Evolutionary conservation across 331 rosid genomes (phyloP).

Genomic region (Arachis monticola): DNA sequence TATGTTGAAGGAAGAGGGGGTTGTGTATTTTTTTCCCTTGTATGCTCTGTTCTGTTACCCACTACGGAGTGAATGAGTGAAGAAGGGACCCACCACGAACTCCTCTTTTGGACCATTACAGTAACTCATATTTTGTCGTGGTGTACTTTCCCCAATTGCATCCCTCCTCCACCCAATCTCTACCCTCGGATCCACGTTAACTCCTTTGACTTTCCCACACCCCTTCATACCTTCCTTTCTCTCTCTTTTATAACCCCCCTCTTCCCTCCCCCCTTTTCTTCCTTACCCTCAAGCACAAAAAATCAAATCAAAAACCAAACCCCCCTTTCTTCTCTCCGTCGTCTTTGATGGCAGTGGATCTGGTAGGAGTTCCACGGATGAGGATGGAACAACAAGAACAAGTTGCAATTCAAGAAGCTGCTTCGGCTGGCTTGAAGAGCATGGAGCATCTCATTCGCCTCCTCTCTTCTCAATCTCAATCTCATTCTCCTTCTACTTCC

Average conservation of each 20-base stretch:
- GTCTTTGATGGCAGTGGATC: constrained; percentile 59
- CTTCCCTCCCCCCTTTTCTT: neutral
- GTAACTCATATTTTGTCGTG: constrained; percentile 45
- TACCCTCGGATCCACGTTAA: constrained; percentile 47
- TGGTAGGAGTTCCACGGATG: constrained; percentile 23
- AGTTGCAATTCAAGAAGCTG: constrained; percentile 63
- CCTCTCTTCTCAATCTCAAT: constrained; percentile 46
- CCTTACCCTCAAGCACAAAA: neutral
- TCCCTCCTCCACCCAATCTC: constrained; percentile 41
- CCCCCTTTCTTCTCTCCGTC: no score
- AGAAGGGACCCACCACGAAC: constrained; percentile 48
- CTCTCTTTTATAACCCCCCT: constrained; percentile 25
- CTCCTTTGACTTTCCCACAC: constrained; percentile 62
- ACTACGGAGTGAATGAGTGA: neutral
- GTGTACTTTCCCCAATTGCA: constrained; percentile 7
- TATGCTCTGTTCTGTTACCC: neutral
- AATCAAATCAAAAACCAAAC: neutral
- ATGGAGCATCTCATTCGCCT: constrained; percentile 68
- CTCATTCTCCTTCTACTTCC: neutral
- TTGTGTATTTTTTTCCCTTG: no score
- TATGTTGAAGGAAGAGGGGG: no score
- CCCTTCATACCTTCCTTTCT: neutral
- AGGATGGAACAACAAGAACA: constrained; percentile 56
- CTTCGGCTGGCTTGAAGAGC: constrained; percentile 64
- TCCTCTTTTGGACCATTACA: constrained; percentile 42